Conservation (phyloP, 2,329 filamentous ascomycete species). For the Ophiostoma pallidulum region DNA sequence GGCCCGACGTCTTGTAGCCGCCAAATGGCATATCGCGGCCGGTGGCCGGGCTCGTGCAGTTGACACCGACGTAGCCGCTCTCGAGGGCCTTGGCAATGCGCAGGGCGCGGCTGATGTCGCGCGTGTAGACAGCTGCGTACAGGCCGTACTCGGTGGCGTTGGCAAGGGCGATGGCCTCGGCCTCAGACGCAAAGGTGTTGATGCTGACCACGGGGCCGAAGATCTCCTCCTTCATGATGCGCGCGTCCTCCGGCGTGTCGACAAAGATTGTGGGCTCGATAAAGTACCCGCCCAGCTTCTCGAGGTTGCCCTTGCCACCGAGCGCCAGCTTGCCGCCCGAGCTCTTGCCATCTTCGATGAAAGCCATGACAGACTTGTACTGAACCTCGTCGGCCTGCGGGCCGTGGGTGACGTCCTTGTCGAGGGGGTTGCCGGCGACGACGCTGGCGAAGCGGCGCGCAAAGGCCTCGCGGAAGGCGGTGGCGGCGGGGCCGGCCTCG, state of each 20-base stretch:
- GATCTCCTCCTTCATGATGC: constrained; percentile 41
- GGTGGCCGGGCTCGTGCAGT: constrained; percentile 28
- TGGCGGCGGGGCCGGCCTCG: constrained; percentile 27
- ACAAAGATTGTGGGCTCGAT: constrained; percentile 33
- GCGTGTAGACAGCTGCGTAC: constrained; percentile 40
- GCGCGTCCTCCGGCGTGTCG: constrained; percentile 25
- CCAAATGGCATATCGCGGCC: constrained; percentile 30
- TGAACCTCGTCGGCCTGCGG: constrained; percentile 37
- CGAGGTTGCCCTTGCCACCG: constrained; percentile 19
- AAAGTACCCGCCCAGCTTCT: constrained; percentile 24
- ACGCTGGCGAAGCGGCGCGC: constrained; percentile 32
- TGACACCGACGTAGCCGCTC: constrained; percentile 46
- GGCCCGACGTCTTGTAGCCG: constrained; percentile 30
- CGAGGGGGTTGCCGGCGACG: constrained; percentile 28
- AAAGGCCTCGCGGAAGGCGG: constrained; percentile 29
- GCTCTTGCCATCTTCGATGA: constrained; percentile 27
- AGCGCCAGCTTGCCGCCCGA: constrained; percentile 21
- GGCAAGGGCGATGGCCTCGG: constrained; percentile 37
- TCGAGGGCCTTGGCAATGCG: constrained; percentile 37
- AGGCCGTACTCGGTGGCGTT: constrained; percentile 47
- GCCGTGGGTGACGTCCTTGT: constrained; percentile 27
- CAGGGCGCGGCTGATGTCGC: constrained; percentile 32
- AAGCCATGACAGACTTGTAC: constrained; percentile 30
- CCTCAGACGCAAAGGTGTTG: constrained; percentile 40
- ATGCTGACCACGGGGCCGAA: constrained; percentile 46